Evolutionary conservation across 805 yeast genomes (phyloP), one percentile per base, ranked within the genome.

Genomic region (Phaffomyces antillensis): DNA sequence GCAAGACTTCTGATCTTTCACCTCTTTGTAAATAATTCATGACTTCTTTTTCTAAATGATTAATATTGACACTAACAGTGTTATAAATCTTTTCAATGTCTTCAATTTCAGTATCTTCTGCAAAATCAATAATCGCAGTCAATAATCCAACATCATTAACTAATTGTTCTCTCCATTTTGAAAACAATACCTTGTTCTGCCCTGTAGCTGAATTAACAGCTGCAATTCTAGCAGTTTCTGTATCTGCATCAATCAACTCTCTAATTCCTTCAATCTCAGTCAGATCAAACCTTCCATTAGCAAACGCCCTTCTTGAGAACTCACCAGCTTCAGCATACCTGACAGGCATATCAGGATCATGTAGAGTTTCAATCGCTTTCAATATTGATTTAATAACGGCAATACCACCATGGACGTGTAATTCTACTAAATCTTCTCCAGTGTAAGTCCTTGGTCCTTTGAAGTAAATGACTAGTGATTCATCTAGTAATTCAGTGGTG

Each of bases 311-410:
- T 54, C 71, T 72, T 0, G 96, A 84, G 57, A 93, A 93, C 63
- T 93, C 99, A 9, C 99, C 99, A 8, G 88, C 81, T 56, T 85
- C 91, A 0, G 99, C 99, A 59, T 83, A 81, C 43, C 98, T 61
- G 13, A 91, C 77, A 4, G 70, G 70, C 1, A 55, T 46, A 0
- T 62, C 56, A 0, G 75, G 71, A 6, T 72, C 62, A 54, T 84
- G 85, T 6, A 83, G 52, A 0, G 54, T 43, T 35, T 70, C 67
- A 6, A 93, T 79, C 0, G 95, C 80, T 5, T 66, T 66, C 40
- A 90, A 55, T 0, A 90, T 85, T 0, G 88, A 74, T 40, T 72
- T 69, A 3, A 86, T 76, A 2, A 91, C 87, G 0, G 98, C 96
- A 12, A 75, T 79, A 5, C 98, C 97, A 4, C 99, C 99, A 62